Base-by-base conservation (phyloP, 106 monocot genomes). In the Phalaenopsis equestris region DNA sequence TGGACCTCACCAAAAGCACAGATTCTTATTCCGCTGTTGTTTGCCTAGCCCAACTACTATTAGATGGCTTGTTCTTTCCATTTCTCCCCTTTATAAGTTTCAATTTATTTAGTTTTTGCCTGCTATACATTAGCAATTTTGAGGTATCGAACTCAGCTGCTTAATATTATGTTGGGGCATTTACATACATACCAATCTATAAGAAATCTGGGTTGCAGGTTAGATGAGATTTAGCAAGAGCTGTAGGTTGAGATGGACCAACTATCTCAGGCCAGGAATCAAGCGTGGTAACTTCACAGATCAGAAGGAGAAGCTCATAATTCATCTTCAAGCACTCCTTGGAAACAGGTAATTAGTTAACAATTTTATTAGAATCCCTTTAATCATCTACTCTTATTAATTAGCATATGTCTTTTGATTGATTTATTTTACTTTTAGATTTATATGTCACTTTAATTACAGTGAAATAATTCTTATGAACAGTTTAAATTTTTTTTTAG, bases 211-310 rank as follows among this genome's bases (percentile, higher is more conserved):
- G 37, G 8, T 41, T 79, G 42, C 76, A 88, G 88, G 88, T 5
- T 43, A 85, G 15, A 77, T 82, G 85, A 88, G 88, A 83, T 88
- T 85, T 55, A 85, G 85, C 88, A 88, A 88, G 82, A 88, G 88
- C 73, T 85, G 88, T 74, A 84, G 88, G 67, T 78, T 85, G 1
- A 77, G 88, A 80, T 88, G 88, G 88, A 85, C 88, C 38, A 88
- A 88, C 47, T 88, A 88, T 67, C 85, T 88, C 2, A 82, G 88
- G 82, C 88, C 88, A 49, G 85, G 88, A 41, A 88, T 88, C 82
- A 88, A 88, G 77, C 75, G 85, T 1, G 85, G 85, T 24, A 85
- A 74, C 81, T 88, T 85, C 82, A 85, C 80, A 24, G 82, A 87
- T 19, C 84, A 87, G 42, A 84, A 87, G 61, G 87, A 87, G 82